phyloP scores from a whole-genome alignment of 306 rosid genomes.

The Fragaria vesca region DNA sequence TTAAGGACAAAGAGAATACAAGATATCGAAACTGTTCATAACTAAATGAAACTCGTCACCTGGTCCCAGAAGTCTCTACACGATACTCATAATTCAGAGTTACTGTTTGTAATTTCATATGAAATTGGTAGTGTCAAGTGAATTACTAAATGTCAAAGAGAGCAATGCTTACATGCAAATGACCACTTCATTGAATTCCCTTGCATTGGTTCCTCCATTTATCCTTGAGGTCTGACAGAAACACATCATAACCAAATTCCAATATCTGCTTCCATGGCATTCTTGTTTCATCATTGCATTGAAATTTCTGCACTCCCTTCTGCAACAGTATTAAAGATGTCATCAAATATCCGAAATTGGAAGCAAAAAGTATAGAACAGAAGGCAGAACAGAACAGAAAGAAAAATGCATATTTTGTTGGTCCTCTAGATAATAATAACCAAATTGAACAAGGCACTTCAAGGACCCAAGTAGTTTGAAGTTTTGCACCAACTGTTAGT shows the following conservation, averaged over 20 bases:
- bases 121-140: background rate
- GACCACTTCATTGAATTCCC: constrained; percentile 14
- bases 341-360: background rate
- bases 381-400: background rate
- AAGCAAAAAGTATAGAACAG: background rate
- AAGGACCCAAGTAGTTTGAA: background rate
- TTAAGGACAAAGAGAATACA: background rate
- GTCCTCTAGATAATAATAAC: background rate
- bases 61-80: background rate
- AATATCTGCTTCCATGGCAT: constrained; percentile 58
- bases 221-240: constrained; percentile 45
- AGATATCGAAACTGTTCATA: background rate
- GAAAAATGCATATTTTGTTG: background rate
- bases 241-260: constrained; percentile 53
- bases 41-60: background rate
- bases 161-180: constrained; percentile 6
- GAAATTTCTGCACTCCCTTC: constrained; percentile 56
- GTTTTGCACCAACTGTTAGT: background rate
- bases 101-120: background rate
- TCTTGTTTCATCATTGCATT: constrained; percentile 19
- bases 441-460: constrained; percentile 4
- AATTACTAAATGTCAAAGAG: background rate
- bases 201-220: constrained; percentile 66
- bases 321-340: constrained; percentile 25
- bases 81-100: background rate